These are phyloP conservation scores for Lasiodiplodia sp. DNA, from an alignment of 2,329 filamentous ascomycete genomes.

Conservation along the genomic window DNA sequence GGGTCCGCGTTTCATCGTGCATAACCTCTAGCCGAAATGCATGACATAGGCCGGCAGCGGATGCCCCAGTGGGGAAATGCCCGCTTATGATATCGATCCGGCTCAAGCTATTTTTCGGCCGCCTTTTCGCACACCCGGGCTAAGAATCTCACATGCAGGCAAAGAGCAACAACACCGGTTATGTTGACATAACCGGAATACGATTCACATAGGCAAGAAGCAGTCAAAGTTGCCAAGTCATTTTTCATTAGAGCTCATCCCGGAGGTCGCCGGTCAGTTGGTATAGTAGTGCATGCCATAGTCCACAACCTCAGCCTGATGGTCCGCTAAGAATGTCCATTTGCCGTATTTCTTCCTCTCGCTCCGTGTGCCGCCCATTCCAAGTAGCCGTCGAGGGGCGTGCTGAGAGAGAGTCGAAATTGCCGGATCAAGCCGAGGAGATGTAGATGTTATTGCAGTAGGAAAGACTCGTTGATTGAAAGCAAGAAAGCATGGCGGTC, in stretches of 20 bases:
- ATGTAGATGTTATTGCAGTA: not conserved
- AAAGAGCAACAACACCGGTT: not conserved
- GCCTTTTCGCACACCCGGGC: not conserved
- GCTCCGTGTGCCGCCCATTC: not conserved
- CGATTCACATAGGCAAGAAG: not conserved
- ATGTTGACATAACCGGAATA: not conserved
- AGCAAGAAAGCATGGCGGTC: conserved; percentile 7
- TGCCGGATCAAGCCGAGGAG: not conserved
- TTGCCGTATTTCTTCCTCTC: not conserved
- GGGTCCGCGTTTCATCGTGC: not conserved
- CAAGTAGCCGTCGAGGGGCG: not conserved
- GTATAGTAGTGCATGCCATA: conserved; percentile 9
- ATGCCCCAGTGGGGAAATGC: conserved; percentile 8
- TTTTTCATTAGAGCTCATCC: conserved; percentile 7
- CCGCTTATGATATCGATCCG: not conserved
- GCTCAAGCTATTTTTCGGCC: not conserved
- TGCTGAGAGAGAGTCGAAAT: conserved; percentile 4
- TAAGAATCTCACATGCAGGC: not conserved
- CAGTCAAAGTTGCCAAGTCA: not conserved
- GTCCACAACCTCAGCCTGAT: not conserved
- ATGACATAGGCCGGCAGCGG: conserved; percentile 9
- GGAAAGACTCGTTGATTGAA: conserved; percentile 12
- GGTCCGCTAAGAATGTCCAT: not conserved
- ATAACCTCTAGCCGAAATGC: not conserved
- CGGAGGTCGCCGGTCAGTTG: not conserved